phyloP scores from a whole-genome alignment of 352 stramenopile genomes.

The Aphanomyces stellatus region DNA sequence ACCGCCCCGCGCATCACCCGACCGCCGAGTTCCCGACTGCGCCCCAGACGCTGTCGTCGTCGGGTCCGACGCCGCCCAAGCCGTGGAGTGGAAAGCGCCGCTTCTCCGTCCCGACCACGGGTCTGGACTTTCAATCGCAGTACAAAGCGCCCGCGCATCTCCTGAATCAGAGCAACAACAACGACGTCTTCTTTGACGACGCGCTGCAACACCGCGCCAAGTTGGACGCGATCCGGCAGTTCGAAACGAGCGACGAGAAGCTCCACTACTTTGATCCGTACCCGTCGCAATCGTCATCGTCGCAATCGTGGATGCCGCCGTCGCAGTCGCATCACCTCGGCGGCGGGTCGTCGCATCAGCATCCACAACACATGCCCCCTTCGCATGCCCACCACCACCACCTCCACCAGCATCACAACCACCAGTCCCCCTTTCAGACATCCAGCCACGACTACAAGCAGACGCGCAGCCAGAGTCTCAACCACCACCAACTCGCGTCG shows the following conservation, averaged over 20 bases:
- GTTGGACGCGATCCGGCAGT: slow-evolving; percentile 8
- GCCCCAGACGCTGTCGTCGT: too few species aligned
- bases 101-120: neutral
- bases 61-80: too few species aligned
- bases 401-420: too few species aligned
- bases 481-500: slow-evolving; percentile 8
- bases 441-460: neutral
- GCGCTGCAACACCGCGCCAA: neutral
- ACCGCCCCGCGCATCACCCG: too few species aligned
- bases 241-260: neutral
- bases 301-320: neutral
- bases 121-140: neutral
- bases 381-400: neutral
- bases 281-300: neutral
- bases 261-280: neutral
- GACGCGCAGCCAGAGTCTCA: slow-evolving; percentile 14
- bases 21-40: too few species aligned
- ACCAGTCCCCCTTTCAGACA: too few species aligned
- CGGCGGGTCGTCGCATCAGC: neutral
- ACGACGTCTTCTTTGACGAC: neutral
- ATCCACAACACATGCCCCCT: neutral
- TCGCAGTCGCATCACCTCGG: neutral
- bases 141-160: neutral
- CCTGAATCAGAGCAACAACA: neutral
- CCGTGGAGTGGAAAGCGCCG: too few species aligned